Percentiles rank a stretch among this genome's conserved stretches.
Conservation (phyloP, 1,284 basidiomycete genomes). For the Serendipita sp. region DNA sequence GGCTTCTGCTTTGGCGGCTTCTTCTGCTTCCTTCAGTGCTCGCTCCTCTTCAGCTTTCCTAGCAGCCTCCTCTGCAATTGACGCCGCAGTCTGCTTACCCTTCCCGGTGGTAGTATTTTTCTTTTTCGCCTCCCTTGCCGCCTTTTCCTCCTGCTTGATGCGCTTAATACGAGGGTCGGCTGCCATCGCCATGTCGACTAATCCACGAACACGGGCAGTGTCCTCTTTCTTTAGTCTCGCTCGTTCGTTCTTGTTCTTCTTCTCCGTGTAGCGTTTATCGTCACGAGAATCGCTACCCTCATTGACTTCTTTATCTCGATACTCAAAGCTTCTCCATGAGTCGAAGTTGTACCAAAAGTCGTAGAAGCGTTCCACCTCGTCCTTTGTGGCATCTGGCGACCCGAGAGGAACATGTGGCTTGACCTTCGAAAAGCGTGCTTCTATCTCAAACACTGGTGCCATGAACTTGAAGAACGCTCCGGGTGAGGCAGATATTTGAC, state of each 20-base stretch:
- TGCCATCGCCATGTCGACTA: conserved; percentile 79
- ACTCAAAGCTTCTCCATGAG: conserved; percentile 96
- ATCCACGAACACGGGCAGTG: conserved; percentile 72
- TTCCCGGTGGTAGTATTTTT: conserved; percentile 34
- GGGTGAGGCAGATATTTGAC: conserved; percentile 32
- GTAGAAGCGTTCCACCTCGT: conserved; percentile 86
- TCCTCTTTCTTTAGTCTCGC: conserved; percentile 97
- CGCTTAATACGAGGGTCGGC: conserved; percentile 93
- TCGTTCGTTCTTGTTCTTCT: conserved; percentile 98
- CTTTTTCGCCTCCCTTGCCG: conserved; percentile 88
- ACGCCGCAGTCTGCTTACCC: conserved; percentile 27
- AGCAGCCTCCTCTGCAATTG: conserved; percentile 27
- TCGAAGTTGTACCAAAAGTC: conserved; percentile 99
- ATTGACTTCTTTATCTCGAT: conserved; percentile 96
- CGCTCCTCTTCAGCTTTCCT: conserved; percentile 31
- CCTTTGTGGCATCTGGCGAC: conserved; percentile 55
- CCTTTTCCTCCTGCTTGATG: conserved; percentile 95
- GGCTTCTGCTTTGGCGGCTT: conserved; percentile 31
- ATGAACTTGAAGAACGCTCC: conserved; percentile 50
- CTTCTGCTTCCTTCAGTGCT: conserved; percentile 19
- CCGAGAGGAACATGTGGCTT: conserved; percentile 84
- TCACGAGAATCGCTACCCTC: conserved; percentile 97
- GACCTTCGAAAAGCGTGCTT: conserved; percentile 79
- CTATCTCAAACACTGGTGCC: conserved; percentile 75
- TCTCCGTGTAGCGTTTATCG: conserved; percentile 97